Conservation (phyloP, 345 rosid species). For the Jatropha curcas region DNA sequence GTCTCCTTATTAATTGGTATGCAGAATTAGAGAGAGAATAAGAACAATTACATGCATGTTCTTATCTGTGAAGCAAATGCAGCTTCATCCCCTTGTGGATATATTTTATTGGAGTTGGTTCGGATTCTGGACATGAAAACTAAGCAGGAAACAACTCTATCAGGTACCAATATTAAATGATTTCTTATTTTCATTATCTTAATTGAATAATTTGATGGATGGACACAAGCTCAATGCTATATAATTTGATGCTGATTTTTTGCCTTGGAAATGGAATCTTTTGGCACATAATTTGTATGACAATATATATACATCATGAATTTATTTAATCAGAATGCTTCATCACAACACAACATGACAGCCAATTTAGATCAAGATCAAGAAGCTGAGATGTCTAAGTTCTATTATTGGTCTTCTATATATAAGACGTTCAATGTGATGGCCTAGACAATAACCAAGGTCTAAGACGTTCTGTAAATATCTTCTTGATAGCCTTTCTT, state of each 20-base stretch:
- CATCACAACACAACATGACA: background rate
- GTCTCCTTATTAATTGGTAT: too few relatives aligned
- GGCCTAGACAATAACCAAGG: background rate
- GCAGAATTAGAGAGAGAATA: too few relatives aligned
- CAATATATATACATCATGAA: background rate
- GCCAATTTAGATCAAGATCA: background rate
- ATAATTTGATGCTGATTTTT: background rate
- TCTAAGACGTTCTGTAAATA: too few relatives aligned
- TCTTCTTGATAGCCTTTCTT: background rate
- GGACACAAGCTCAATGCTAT: background rate
- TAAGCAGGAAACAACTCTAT: too few relatives aligned
- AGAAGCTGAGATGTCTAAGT: too few relatives aligned
- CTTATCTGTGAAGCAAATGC: background rate
- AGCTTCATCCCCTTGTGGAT: background rate
- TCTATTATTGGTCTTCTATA: background rate
- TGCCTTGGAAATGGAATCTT: slow-evolving; percentile 22
- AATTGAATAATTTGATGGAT: background rate
- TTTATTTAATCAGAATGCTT: background rate
- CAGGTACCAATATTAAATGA: too few relatives aligned
- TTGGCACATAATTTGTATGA: background rate
- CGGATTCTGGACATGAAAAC: too few relatives aligned
- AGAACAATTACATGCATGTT: background rate
- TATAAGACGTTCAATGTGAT: background rate
- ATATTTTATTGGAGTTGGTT: background rate
- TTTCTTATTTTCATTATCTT: too few relatives aligned